Conservation (phyloP, 495 filamentous ascomycete genomes). For the Astrothelium macrocarpum region DNA sequence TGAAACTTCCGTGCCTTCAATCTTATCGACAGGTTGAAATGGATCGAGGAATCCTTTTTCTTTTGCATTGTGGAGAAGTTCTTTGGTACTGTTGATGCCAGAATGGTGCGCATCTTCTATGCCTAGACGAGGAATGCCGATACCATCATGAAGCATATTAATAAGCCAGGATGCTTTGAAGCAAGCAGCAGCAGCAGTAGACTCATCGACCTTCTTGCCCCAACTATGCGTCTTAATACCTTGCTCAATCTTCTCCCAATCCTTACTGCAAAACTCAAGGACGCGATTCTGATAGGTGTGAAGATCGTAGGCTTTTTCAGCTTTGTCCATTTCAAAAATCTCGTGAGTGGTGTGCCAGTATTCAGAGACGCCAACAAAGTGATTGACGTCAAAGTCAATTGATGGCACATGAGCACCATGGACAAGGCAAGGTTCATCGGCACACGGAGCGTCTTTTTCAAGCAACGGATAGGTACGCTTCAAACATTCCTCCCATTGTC, state of each 20-base stretch:
- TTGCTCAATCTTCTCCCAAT: conserved; percentile 65
- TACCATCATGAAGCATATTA: conserved; percentile 89
- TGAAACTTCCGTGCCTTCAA: conserved; percentile 86
- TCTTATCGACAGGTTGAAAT: conserved; percentile 90
- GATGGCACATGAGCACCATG: conserved; percentile 85
- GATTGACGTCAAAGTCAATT: conserved; percentile 96
- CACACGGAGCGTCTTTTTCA: conserved; percentile 79
- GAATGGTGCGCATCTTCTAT: conserved; percentile 49
- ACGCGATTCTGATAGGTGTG: conserved; percentile 82
- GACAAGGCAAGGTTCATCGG: conserved; percentile 75
- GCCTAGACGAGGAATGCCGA: conserved; percentile 84
- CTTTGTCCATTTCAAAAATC: conserved; percentile 71
- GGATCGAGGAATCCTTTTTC: conserved; percentile 77
- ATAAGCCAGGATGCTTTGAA: conserved; percentile 98
- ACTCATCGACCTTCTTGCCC: conserved; percentile 66
- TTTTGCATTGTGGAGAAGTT: conserved; percentile 57
- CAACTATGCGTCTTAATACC: conserved; percentile 55
- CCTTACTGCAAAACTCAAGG: conserved; percentile 69
- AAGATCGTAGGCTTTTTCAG: conserved; percentile 84
- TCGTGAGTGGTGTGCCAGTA: conserved; percentile 99
- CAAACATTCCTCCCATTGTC: conserved; percentile 77
- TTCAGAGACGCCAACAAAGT: conserved; percentile 95
- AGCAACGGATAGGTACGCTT: conserved; percentile 73
- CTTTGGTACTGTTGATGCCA: conserved; percentile 65
- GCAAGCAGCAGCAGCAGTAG: conserved; percentile 74